These are phyloP conservation scores for Stygiomarasmius scandens DNA, from an alignment of 1,284 basidiomycete genomes.

Conservation along the genomic window DNA sequence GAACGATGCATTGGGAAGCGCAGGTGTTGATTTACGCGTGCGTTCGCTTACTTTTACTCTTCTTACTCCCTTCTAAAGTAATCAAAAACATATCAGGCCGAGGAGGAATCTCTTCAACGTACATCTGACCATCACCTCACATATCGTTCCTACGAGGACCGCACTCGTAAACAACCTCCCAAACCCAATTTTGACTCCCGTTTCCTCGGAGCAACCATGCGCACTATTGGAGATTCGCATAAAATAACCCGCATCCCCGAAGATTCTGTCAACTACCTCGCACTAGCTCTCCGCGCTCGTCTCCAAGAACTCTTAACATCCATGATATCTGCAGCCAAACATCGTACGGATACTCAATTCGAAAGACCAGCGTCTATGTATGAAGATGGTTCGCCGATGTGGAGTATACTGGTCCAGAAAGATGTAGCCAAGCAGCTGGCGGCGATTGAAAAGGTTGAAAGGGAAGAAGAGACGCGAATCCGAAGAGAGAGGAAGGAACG, in stretches of 20 bases:
- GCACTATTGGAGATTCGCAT: conserved; percentile 60
- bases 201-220: conserved; percentile 64
- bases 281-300: conserved; percentile 75
- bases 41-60: conserved; percentile 22
- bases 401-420: conserved; percentile 71
- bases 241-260: conserved; percentile 63
- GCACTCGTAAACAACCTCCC: conserved; percentile 69
- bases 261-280: conserved; percentile 75
- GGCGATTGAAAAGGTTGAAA: conserved; percentile 72
- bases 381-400: conserved; percentile 71
- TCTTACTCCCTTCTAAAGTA: too few species aligned
- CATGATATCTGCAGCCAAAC: conserved; percentile 73
- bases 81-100: conserved; percentile 52
- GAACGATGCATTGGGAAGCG: conserved; percentile 81
- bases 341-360: conserved; percentile 73
- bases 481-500: conserved; percentile 77
- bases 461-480: conserved; percentile 78
- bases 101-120: conserved; percentile 76
- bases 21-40: conserved; percentile 80
- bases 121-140: conserved; percentile 60
- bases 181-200: conserved; percentile 67
- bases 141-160: conserved; percentile 69
- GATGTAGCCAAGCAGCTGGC: conserved; percentile 78
- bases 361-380: conserved; percentile 68
- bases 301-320: conserved; percentile 70